Conservation (phyloP, 2,329 filamentous ascomycete species). For the Tolypocladium amazonense region DNA sequence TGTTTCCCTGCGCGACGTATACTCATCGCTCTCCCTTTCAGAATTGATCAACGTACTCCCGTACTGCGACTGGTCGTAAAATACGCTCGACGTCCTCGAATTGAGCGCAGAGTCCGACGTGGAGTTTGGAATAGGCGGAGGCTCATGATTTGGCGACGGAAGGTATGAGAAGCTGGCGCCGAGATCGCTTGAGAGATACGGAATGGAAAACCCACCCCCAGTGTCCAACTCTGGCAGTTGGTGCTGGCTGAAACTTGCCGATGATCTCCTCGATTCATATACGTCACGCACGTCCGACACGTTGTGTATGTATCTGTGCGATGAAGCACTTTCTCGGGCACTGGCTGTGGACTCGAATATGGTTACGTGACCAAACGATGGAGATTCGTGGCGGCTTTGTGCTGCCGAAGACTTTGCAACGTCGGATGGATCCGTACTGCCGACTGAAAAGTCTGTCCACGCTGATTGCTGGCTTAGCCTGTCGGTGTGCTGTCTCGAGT, state of each 20-base stretch:
- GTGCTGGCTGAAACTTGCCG: slow-evolving; percentile 18
- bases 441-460: slow-evolving; percentile 52
- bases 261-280: slow-evolving; percentile 15
- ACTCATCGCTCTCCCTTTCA: slow-evolving; percentile 34
- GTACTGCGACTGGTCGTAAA: slow-evolving; percentile 26
- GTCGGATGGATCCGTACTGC: slow-evolving; percentile 34
- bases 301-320: neutral
- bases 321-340: slow-evolving; percentile 1
- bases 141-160: slow-evolving; percentile 37
- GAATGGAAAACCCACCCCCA: slow-evolving; percentile 38
- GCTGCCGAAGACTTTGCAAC: slow-evolving; percentile 16
- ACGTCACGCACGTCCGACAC: slow-evolving; percentile 11
- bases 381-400: slow-evolving; percentile 15
- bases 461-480: slow-evolving; percentile 43
- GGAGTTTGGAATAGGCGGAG: slow-evolving; percentile 36
- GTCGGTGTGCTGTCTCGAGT: slow-evolving; percentile 29
- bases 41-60: slow-evolving; percentile 32
- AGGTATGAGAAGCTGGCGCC: slow-evolving; percentile 18
- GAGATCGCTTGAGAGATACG: slow-evolving; percentile 28
- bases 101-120: slow-evolving; percentile 22
- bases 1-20: slow-evolving; percentile 29
- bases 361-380: slow-evolving; percentile 19
- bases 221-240: slow-evolving; percentile 41
- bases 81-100: slow-evolving; percentile 29
- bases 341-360: slow-evolving; percentile 15